Evolutionary conservation across 2,329 filamentous ascomycete genomes (phyloP).

Genomic region (Aspergillus sp.): DNA sequence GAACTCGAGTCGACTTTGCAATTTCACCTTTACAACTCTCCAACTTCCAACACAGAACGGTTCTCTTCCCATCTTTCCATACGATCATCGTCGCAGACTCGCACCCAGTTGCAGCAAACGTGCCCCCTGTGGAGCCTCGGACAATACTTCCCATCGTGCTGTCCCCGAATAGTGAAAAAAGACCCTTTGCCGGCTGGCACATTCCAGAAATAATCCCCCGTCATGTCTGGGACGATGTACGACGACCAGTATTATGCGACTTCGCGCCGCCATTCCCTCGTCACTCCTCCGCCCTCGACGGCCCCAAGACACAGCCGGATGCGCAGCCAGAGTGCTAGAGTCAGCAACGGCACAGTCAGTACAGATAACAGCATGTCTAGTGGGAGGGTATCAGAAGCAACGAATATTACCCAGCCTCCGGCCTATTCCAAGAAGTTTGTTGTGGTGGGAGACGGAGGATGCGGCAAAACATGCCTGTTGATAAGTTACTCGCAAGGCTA

Average conservation of each 20-base stretch:
- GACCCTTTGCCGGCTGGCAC: constrained; percentile 16
- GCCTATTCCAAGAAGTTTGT: constrained; percentile 99
- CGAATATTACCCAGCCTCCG: constrained; percentile 84
- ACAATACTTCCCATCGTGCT: constrained; percentile 16
- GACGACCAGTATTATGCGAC: constrained; percentile 53
- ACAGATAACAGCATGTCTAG: constrained; percentile 73
- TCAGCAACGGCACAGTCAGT: constrained; percentile 87
- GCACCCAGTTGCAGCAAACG: constrained; percentile 12
- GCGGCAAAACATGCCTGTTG: constrained; percentile 96
- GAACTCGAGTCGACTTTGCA: constrained; percentile 3
- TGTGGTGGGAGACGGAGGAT: constrained; percentile 95
- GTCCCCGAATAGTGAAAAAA: constrained; percentile 13
- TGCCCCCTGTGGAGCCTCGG: constrained; percentile 18
- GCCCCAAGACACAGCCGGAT: constrained; percentile 48
- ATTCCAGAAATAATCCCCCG: constrained; percentile 22
- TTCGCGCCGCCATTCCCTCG: constrained; percentile 57
- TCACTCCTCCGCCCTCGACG: constrained; percentile 39
- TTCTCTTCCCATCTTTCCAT: not conserved
- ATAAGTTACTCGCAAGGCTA: constrained; percentile 99
- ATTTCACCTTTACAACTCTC: not conserved
- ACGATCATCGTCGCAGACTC: not conserved
- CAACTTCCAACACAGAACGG: not conserved
- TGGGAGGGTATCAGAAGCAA: constrained; percentile 74
- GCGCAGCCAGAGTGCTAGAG: constrained; percentile 60
- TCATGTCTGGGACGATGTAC: constrained; percentile 37